Conservation (phyloP, 371 early-diverging fungal genomes). For the Mortierella sp. region DNA sequence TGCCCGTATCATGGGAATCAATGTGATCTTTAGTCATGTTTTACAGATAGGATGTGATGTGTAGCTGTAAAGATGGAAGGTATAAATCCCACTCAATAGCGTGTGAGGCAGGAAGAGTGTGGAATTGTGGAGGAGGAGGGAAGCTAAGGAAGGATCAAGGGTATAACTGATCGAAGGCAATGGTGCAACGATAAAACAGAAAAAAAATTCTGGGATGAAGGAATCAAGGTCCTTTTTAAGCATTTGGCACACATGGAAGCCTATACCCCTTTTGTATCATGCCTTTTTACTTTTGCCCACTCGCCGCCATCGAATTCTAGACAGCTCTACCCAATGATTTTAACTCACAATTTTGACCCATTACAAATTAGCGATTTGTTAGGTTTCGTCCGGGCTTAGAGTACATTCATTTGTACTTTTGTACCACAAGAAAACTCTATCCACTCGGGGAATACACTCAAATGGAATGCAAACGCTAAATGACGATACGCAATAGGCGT, state of each 20-base stretch:
- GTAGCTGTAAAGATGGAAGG: background rate
- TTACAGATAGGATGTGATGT: background rate
- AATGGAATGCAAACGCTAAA: background rate
- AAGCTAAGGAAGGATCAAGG: background rate
- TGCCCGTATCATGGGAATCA: conserved; percentile 22
- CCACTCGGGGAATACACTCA: conserved; percentile 9
- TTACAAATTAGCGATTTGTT: background rate
- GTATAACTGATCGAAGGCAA: background rate
- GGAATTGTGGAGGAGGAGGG: background rate
- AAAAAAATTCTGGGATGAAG: background rate
- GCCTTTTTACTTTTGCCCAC: background rate
- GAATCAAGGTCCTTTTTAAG: background rate
- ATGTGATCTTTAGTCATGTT: conserved; percentile 30
- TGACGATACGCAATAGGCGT: background rate
- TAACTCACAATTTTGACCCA: too few species aligned
- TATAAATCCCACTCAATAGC: too few species aligned
- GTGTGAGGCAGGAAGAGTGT: background rate
- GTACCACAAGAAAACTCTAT: background rate
- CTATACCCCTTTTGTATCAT: background rate
- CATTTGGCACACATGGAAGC: background rate
- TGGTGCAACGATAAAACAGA: conserved; percentile 20
- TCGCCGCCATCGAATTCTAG: background rate
- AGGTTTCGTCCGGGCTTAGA: background rate
- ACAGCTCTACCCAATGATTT: background rate
- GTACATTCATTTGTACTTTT: background rate